phyloP scores from a whole-genome alignment of 1,284 basidiomycete species.

The Cutaneotrichosporon cyanovorans region DNA sequence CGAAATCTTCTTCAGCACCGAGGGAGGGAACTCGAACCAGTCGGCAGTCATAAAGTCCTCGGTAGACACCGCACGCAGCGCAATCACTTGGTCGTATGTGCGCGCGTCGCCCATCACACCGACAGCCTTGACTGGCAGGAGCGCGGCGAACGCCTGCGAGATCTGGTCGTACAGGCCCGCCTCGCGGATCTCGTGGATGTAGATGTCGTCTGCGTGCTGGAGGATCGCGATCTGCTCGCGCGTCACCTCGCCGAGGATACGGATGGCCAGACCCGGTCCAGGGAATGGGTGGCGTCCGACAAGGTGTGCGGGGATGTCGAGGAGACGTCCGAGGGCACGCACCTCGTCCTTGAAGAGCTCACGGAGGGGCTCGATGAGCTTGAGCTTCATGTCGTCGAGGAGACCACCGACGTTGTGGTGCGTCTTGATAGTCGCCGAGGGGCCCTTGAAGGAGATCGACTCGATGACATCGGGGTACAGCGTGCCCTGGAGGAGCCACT shows the following conservation, averaged over 20 bases:
- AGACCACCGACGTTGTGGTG: conserved; percentile 99
- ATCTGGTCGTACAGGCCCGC: conserved; percentile 91
- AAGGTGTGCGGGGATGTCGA: conserved; percentile 84
- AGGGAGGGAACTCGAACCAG: conserved; percentile 93
- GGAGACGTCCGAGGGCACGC: conserved; percentile 79
- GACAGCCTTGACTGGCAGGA: conserved; percentile 93
- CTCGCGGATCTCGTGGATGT: conserved; percentile 93
- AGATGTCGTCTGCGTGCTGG: conserved; percentile 93
- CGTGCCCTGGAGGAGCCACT: conserved; percentile 97
- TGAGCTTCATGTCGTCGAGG: conserved; percentile 96
- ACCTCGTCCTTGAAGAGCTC: conserved; percentile 99
- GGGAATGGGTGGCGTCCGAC: conserved; percentile 99
- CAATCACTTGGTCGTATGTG: conserved; percentile 92
- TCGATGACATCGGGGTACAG: conserved; percentile 99
- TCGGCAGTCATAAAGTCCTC: conserved; percentile 98
- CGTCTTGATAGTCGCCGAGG: conserved; percentile 98
- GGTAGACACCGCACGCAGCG: conserved; percentile 79
- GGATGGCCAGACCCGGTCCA: conserved; percentile 96
- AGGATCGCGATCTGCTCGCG: conserved; percentile 86
- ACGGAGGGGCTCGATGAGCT: conserved; percentile 93
- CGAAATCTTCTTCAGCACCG: conserved; percentile 83
- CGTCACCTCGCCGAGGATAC: conserved; percentile 91
- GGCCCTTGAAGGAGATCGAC: conserved; percentile 98
- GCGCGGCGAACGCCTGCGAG: conserved; percentile 92
- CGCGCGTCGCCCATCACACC: conserved; percentile 96